A percentile compares a stretch with the other conserved stretches of the same genome.
phyloP scores from a whole-genome alignment of 2,329 filamentous ascomycete species.

The Trichoderma cornu-damae region DNA sequence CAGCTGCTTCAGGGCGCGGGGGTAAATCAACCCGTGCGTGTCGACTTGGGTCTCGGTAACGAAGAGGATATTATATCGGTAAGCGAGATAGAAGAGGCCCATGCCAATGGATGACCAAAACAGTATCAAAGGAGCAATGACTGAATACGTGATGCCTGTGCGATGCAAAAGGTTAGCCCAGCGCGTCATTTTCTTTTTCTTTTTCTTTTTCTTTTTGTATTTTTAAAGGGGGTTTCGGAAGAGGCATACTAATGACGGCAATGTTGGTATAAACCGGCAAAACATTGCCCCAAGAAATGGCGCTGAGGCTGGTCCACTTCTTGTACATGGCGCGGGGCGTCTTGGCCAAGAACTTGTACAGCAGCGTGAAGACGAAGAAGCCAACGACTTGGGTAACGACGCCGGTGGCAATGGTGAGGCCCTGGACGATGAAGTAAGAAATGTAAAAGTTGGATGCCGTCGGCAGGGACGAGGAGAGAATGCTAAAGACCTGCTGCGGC shows the following conservation, averaged over 20 bases:
- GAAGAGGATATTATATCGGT: conserved; percentile 82
- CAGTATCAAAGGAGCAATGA: conserved; percentile 77
- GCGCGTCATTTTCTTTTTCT: too few species aligned
- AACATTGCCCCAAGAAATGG: conserved; percentile 71
- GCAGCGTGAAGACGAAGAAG: conserved; percentile 60
- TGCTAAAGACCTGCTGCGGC: conserved; percentile 54
- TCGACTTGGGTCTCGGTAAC: conserved; percentile 75
- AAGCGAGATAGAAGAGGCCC: conserved; percentile 74
- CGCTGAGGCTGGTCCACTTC: conserved; percentile 64
- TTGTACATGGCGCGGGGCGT: conserved; percentile 75
- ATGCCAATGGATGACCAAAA: conserved; percentile 75
- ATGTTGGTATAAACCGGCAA: conserved; percentile 72
- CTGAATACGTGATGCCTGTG: conserved; percentile 66
- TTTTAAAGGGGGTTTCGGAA: background rate
- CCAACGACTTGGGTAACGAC: conserved; percentile 64
- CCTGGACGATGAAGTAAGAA: conserved; percentile 81
- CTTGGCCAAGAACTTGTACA: conserved; percentile 66
- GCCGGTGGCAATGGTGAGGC: conserved; percentile 68
- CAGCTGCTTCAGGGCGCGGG: conserved; percentile 81
- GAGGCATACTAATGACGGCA: conserved; percentile 58
- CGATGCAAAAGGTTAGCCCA: conserved; percentile 21
- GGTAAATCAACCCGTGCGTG: conserved; percentile 83
- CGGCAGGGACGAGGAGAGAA: conserved; percentile 70
- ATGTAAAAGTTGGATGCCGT: conserved; percentile 91
- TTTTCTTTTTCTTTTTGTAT: too few species aligned